phyloP scores from a whole-genome alignment of 2,329 filamentous ascomycete genomes.

The Lachnum nothofagi region DNA sequence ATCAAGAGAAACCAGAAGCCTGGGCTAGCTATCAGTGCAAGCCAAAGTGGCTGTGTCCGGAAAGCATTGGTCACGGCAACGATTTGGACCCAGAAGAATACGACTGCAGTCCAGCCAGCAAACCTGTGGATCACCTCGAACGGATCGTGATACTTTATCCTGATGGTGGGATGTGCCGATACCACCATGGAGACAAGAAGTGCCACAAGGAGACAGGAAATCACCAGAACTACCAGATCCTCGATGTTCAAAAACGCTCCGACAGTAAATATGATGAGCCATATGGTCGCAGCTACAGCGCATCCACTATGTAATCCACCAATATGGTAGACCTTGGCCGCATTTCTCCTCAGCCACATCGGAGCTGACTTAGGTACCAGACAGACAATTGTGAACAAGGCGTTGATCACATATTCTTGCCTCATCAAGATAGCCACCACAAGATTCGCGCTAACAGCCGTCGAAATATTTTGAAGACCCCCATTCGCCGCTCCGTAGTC shows the following conservation, averaged over 20 bases:
- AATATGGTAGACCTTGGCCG: slow-evolving; percentile 48
- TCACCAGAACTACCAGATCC: slow-evolving; percentile 29
- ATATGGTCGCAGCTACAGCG: slow-evolving; percentile 42
- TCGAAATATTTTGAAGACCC: too few relatives aligned
- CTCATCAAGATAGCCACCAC: slow-evolving; percentile 45
- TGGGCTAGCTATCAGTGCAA: slow-evolving; percentile 31
- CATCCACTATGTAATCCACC: slow-evolving; percentile 51
- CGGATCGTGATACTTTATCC: slow-evolving; percentile 46
- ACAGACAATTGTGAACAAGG: slow-evolving; percentile 43
- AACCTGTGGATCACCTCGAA: slow-evolving; percentile 55
- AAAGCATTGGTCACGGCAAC: slow-evolving; percentile 36
- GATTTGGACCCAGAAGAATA: slow-evolving; percentile 47
- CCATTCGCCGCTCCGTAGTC: too few relatives aligned
- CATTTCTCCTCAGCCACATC: slow-evolving; percentile 42
- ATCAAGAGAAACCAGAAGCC: slow-evolving; percentile 53
- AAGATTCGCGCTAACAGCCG: slow-evolving; percentile 38
- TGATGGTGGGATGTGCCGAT: slow-evolving; percentile 47
- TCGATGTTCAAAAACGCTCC: slow-evolving; percentile 62
- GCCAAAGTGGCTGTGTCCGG: background rate
- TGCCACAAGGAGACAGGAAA: slow-evolving; percentile 33
- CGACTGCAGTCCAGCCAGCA: slow-evolving; percentile 48
- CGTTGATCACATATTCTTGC: slow-evolving; percentile 49
- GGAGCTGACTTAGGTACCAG: slow-evolving; percentile 42
- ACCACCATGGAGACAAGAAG: slow-evolving; percentile 43
- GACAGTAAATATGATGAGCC: slow-evolving; percentile 40